Base-by-base conservation (phyloP, 2,329 filamentous ascomycete species). In the Diplodia corticola region DNA sequence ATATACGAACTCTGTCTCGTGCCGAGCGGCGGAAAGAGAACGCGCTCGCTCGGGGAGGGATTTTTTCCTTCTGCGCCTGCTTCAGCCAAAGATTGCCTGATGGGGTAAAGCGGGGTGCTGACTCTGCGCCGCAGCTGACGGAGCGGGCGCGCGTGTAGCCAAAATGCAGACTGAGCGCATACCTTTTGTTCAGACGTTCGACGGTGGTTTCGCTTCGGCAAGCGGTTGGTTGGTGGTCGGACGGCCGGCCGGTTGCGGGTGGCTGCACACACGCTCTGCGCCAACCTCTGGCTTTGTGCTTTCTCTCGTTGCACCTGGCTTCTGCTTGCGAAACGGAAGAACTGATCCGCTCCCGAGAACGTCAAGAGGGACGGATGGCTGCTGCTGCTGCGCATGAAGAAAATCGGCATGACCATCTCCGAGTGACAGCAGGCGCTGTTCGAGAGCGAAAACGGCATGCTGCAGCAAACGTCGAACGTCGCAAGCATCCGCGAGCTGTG, bases 141-240 rank as follows among this genome's bases (percentile, higher is more conserved):
- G 9, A 10, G 28, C 28, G 4, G 28, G 28, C 6, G 28, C 28
- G 28, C 9, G 30, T 33, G 30, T 10, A 33, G 30, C 30, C 3
- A 12, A 10, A 59, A 59, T 59, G 37, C 55, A 59, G 44, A 26
- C 37, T 59, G 55, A 59, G 44, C 55, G 35, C 55, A 59, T 59
- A 59, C 37, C 37, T 40, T 30, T 59, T 13, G 17, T 46, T 26
- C 22, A 46, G 55, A 59, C 55, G 55, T 59, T 59, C 55, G 55
- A 59, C 37, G 55, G 55, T 59, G 51, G 28, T 9, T 10, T 3
- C 17, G 4, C 24, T n/a, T 17, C 7, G 7, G n/a, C 13, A 24
- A 37, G 37, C 37, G 24, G 37, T 10, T 4, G 20, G 33, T 33
- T 9, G 30, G 30, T 33, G 9, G 30, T 10, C 33, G 53, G n/a